Percentiles rank a stretch among this genome's conserved stretches.
Conservation (phyloP, 805 yeast genomes). For the Candida palmyrensis region DNA sequence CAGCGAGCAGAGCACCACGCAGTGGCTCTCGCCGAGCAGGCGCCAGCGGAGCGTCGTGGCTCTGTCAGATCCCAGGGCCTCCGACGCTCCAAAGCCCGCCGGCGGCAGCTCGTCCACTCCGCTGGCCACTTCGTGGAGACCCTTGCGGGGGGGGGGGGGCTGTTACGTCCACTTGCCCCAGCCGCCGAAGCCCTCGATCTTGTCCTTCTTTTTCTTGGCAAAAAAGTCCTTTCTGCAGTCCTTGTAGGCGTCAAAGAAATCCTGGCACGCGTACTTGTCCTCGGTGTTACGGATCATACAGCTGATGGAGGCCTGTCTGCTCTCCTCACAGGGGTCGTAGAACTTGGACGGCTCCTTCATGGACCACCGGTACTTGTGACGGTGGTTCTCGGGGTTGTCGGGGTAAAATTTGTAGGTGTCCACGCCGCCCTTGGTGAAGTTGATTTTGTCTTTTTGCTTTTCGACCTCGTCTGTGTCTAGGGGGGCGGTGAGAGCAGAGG, state of each 20-base stretch:
- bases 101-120: no score
- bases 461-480: conserved; percentile 18
- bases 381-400: conserved; percentile 73
- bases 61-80: no score
- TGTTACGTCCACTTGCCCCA: conserved; percentile 45
- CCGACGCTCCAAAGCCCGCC: no score
- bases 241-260: conserved; percentile 86
- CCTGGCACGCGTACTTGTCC: conserved; percentile 58
- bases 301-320: conserved; percentile 78
- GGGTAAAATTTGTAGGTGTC: conserved; percentile 71
- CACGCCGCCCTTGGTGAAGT: conserved; percentile 50
- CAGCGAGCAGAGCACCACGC: no score
- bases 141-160: no score
- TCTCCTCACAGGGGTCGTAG: conserved; percentile 91
- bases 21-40: no score
- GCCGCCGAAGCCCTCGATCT: conserved; percentile 33
- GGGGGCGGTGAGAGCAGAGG: no score
- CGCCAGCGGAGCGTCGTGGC: no score
- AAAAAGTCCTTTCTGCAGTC: conserved; percentile 72
- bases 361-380: conserved; percentile 64
- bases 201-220: conserved; percentile 31
- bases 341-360: conserved; percentile 76
- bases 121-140: no score
- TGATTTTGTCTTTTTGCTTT: conserved; percentile 38
- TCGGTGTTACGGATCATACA: conserved; percentile 78